phyloP scores from a whole-genome alignment of 2,329 filamentous ascomycete genomes.

The Phaeophleospora eucalypticola region DNA sequence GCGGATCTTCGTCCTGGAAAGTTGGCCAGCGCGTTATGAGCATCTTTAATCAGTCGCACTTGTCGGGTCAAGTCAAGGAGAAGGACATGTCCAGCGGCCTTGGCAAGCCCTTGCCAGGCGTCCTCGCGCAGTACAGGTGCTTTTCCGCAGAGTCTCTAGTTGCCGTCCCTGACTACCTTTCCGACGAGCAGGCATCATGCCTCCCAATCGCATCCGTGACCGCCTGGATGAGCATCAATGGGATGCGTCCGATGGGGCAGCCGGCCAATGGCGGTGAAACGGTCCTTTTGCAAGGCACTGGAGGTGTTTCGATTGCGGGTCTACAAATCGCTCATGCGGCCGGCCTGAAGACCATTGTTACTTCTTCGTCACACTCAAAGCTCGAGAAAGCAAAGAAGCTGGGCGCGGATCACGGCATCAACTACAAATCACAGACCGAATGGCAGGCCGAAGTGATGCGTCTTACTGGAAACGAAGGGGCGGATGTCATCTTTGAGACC shows the following conservation, averaged over 20 bases:
- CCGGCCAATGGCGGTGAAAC: conserved; percentile 39
- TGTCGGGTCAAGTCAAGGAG: conserved; percentile 57
- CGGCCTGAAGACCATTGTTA: conserved; percentile 52
- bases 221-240: conserved; percentile 64
- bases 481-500: conserved; percentile 50
- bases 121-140: conserved; percentile 56
- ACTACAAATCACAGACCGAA: conserved; percentile 55
- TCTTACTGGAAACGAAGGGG: conserved; percentile 39
- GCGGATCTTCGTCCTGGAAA: conserved; percentile 49
- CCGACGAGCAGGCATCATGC: conserved; percentile 56
- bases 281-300: conserved; percentile 42
- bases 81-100: conserved; percentile 55
- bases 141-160: conserved; percentile 57
- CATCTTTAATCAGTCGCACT: conserved; percentile 56
- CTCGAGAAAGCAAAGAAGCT: conserved; percentile 50
- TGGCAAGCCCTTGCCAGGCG: conserved; percentile 57
- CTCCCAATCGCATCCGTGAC: conserved; percentile 60
- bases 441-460: conserved; percentile 59
- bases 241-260: conserved; percentile 53
- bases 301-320: conserved; percentile 41
- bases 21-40: conserved; percentile 63
- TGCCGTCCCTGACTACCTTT: conserved; percentile 53
- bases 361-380: conserved; percentile 53
- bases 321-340: conserved; percentile 41
- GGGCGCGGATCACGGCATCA: conserved; percentile 57